These are phyloP conservation scores for Russula sp. DNA, from an alignment of 768 basidiomycete genomes.

Conservation along the genomic window DNA sequence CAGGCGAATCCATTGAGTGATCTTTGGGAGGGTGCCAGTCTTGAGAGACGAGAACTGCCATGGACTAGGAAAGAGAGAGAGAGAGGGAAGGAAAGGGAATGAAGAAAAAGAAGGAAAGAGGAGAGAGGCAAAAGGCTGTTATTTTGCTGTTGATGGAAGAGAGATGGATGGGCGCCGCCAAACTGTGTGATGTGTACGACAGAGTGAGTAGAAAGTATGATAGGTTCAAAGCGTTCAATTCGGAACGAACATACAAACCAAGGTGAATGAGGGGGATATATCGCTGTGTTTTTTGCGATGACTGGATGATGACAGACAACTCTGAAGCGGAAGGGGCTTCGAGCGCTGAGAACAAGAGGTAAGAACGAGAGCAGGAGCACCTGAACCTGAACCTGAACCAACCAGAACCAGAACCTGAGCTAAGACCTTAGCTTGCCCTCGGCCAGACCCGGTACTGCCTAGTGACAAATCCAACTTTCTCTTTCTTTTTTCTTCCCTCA, in stretches of 20 bases:
- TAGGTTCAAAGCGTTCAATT: background rate
- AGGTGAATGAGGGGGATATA: background rate
- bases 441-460: too few relatives aligned
- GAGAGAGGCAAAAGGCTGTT: background rate
- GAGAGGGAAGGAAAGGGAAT: background rate
- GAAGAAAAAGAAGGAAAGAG: background rate
- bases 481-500: too few relatives aligned
- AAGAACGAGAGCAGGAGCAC: too few relatives aligned
- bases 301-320: background rate
- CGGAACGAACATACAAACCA: constrained; percentile 12
- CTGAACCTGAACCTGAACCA: background rate
- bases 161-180: background rate
- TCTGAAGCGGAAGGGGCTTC: background rate
- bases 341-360: background rate
- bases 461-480: too few relatives aligned
- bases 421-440: too few relatives aligned
- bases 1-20: constrained; percentile 51
- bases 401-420: background rate
- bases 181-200: too few relatives aligned
- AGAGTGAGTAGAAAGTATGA: constrained; percentile 5
- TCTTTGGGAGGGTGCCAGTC: constrained; percentile 71
- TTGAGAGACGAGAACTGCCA: constrained; percentile 74
- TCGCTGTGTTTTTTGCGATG: background rate
- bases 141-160: constrained; percentile 2
- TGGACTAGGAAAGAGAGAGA: constrained; percentile 34